Evolutionary conservation across 805 yeast genomes (phyloP), one percentile per base, ranked within the genome.

Genomic region (Myxozyma mucilagina): DNA sequence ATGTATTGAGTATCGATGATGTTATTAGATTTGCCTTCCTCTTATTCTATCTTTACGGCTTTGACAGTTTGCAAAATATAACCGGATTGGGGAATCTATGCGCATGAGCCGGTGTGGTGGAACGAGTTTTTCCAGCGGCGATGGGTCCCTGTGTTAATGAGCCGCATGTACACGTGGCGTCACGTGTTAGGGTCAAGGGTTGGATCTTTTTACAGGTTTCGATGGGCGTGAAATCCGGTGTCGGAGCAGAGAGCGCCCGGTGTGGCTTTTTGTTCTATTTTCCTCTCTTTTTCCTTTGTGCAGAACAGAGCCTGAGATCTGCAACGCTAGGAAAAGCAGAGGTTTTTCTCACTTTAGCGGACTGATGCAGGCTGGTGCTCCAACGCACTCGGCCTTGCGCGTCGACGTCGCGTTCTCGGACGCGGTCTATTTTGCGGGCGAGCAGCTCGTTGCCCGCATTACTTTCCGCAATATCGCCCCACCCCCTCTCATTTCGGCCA

Each of bases 341-440:
- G 29, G 29, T 24, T 24, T 24, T 24, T 24, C 4, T 24, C 29
- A 24, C 29, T 24, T 24, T 24, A 24, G 29, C 29, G 29, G 29
- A 24, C 29, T 3, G 4, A 24, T 51, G 20, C 50, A 50, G 59
- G 53, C 49, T 52, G 64, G 47, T n/a, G 51, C 61, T 31, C 47
- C 60, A 51, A 47, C 62, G 41, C 59, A 53, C 41, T 63, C 67
- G 24, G 31, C 54, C 41, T 50, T 64, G 39, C 53, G 61, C 35
- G 76, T 76, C 35, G 78, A 74, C 49, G 78, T 75, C 7, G 67
- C 70, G 36, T 71, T 77, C 55, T 77, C 75, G 49, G 68, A 69
- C 39, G 73, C 76, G 13, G 71, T 73, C 41, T 73, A 74, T 11
- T 77, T 75, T 64, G 77, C 78, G 1, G 80, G 80, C 31, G 77